These are phyloP conservation scores for Solanum chiquidenum DNA, from an alignment of 257 asterid species.

Conservation along the genomic window DNA sequence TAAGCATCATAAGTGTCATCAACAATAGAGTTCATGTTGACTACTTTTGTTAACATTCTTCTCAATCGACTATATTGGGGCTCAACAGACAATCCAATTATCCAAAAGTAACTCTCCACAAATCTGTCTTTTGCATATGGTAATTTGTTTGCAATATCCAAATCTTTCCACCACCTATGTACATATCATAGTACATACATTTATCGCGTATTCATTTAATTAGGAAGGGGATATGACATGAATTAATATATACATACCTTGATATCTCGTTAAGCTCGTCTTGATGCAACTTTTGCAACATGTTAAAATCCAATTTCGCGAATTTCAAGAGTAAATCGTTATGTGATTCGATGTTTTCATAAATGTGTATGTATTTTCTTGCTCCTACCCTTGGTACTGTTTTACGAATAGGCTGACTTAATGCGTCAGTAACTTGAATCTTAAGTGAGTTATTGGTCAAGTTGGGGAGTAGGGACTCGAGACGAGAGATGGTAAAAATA, in stretches of 20 bases:
- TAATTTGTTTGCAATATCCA: no score
- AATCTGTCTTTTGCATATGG: no score
- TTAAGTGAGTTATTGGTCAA: neutral
- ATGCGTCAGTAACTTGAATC: constrained; percentile 3
- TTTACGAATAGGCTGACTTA: constrained; percentile 6
- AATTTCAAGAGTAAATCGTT: neutral
- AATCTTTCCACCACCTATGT: no score
- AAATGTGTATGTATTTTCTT: constrained; percentile 3
- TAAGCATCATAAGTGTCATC: neutral
- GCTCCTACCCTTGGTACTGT: constrained; percentile 9
- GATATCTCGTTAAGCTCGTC: neutral
- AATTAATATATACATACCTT: neutral
- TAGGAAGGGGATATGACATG: neutral
- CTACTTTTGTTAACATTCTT: no score
- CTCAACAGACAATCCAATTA: no score
- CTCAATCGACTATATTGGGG: no score
- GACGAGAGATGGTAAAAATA: constrained; percentile 1
- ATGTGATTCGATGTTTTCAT: constrained; percentile 1
- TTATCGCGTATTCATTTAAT: neutral
- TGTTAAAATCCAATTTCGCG: constrained; percentile 16
- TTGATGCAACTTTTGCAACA: constrained; percentile 7
- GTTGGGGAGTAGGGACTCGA: neutral
- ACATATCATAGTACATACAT: neutral
- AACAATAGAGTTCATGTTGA: no score
- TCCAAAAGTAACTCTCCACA: no score